Conservation (phyloP, 2,329 filamentous ascomycete species). For the Penicillium sp. region DNA sequence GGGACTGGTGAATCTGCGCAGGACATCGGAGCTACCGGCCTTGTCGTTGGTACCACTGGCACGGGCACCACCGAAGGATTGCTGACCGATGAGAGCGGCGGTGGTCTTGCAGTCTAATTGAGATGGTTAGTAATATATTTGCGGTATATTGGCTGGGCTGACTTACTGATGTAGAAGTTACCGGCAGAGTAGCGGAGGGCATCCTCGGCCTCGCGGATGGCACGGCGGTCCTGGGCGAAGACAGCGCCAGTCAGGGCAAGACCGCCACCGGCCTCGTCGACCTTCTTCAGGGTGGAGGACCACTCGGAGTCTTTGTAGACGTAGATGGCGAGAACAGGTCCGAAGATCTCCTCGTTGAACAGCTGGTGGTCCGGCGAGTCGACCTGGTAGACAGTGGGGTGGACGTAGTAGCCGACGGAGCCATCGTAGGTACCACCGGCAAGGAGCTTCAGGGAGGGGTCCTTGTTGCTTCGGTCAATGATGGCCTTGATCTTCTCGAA, state of each 20-base stretch:
- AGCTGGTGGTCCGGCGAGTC: conserved; percentile 72
- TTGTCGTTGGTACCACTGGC: conserved; percentile 76
- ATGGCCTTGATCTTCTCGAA: conserved; percentile 77
- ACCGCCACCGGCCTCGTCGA: conserved; percentile 38
- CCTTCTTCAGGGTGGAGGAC: conserved; percentile 55
- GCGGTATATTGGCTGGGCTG: background rate
- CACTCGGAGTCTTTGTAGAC: conserved; percentile 77
- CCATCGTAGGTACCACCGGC: conserved; percentile 76
- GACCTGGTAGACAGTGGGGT: conserved; percentile 78
- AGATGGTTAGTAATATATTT: background rate
- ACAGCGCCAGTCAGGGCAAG: conserved; percentile 46
- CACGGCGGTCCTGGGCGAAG: conserved; percentile 44
- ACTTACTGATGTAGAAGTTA: conserved; percentile 48
- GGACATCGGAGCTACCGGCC: conserved; percentile 64
- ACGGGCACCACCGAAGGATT: conserved; percentile 70
- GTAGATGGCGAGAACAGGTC: conserved; percentile 72
- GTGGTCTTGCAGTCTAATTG: conserved; percentile 54
- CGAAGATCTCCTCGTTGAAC: conserved; percentile 78
- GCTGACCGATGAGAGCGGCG: conserved; percentile 73
- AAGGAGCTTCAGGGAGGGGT: conserved; percentile 70
- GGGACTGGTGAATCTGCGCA: conserved; percentile 67
- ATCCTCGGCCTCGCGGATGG: conserved; percentile 41
- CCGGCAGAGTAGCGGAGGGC: conserved; percentile 43
- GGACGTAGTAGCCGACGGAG: conserved; percentile 76
- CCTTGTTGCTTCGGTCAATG: conserved; percentile 77